Evolutionary conservation across 768 basidiomycete species (phyloP), one percentile per base, ranked within the genome.

Genomic region (Lactarius evosmus): DNA sequence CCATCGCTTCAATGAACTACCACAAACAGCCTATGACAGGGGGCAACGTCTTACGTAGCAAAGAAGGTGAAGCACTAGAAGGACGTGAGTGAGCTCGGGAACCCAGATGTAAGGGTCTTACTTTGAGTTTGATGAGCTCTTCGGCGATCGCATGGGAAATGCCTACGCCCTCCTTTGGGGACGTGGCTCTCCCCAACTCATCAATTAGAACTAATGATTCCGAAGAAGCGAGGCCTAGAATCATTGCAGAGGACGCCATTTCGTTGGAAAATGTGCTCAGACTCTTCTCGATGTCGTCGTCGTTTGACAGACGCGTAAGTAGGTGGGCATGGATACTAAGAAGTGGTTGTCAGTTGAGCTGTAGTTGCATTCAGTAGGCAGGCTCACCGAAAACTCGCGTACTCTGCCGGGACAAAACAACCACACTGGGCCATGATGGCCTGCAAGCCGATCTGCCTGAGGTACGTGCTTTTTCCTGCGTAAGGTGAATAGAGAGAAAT

Each of bases 201-300:
- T 99, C 97, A 16, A 98, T 83, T 9, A 98, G 74, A 4, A 97
- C 80, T n/a, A 98, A 77, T 0, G 88, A 85, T 40, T 81, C 82
- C 0, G 82, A 74, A 2, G 87, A 83, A 7, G 90, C 86, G 16
- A 96, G 78, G 0, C 93, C 89, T 52, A 96, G 77, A 59, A 98
- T 94, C 91, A 95, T 94, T 0, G 93, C 90, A 29, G 87, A 87
- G 2, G 91, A 86, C 1, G 89, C 85, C 93, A 99, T 98, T 75
- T 99, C 96, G 67, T 85, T 88, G 1, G 94, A 93, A 75, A 99
- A 99, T 0, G 97, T 98, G 68, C 95, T 97, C 29, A 98, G 74
- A 50, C 83, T 90, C 71, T 86, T 89, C 74, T 96, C 93, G 71
- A 95, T 82, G 69, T 93, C 88, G 70, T 98, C 95, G 67, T 98